Percentiles rank a stretch among this genome's conserved stretches.
These are phyloP conservation scores for Dothiorella sarmentorum DNA, from an alignment of 2,329 filamentous ascomycete species.

Conservation along the genomic window DNA sequence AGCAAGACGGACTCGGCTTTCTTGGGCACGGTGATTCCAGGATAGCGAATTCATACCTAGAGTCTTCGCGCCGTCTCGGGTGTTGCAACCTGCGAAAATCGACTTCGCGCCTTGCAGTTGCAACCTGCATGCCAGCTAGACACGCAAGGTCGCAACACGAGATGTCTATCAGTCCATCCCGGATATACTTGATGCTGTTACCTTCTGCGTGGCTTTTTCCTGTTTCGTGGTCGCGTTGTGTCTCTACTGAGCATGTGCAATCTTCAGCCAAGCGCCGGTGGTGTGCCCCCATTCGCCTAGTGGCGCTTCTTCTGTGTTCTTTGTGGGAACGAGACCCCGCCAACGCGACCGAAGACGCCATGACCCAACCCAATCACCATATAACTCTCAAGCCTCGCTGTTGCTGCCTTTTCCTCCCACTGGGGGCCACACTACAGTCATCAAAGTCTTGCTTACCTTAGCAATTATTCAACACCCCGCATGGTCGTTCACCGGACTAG, in stretches of 20 bases:
- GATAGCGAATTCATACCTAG: too few species aligned
- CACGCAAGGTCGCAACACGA: background rate
- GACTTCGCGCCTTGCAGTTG: background rate
- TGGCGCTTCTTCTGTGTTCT: background rate
- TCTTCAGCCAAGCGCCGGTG: background rate
- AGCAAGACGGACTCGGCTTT: background rate
- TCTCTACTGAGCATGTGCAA: background rate
- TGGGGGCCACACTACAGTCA: background rate
- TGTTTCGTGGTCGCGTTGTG: background rate
- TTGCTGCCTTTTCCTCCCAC: background rate
- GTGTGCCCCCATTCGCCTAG: background rate
- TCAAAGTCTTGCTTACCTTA: slow-evolving; percentile 2
- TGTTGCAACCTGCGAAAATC: background rate
- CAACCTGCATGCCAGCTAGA: background rate
- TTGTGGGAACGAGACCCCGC: slow-evolving; percentile 7
- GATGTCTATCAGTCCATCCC: background rate
- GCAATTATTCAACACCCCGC: slow-evolving; percentile 1
- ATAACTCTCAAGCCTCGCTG: background rate
- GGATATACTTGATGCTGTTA: background rate
- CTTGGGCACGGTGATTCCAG: too few species aligned
- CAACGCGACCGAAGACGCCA: slow-evolving; percentile 7
- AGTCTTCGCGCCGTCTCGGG: background rate
- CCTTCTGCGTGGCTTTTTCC: background rate
- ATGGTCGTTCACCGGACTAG: background rate
- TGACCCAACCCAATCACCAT: slow-evolving; percentile 1